Evolutionary conservation across 805 yeast species (phyloP).

Genomic region (Suhomyces sp.): DNA sequence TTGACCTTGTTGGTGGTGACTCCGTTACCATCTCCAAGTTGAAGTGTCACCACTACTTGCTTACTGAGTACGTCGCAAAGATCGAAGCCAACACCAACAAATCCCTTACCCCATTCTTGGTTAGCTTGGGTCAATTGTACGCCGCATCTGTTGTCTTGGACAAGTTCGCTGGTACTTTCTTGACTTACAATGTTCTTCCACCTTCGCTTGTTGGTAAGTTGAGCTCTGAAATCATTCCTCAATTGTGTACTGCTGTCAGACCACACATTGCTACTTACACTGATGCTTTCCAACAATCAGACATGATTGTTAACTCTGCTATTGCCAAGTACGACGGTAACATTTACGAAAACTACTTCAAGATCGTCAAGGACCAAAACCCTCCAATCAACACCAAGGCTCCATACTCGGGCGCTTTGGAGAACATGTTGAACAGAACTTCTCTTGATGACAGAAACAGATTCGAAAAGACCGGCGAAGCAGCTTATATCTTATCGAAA

Average conservation of each 20-base stretch:
- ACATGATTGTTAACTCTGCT: conserved; percentile 41
- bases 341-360: conserved; percentile 42
- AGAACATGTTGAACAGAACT: conserved; percentile 40
- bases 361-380: conserved; percentile 32
- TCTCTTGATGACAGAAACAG: conserved; percentile 37
- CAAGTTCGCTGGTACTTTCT: conserved; percentile 65
- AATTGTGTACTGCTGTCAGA: conserved; percentile 36
- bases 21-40: conserved; percentile 48
- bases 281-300: conserved; percentile 44
- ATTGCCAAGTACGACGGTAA: conserved; percentile 44
- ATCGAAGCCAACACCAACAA: conserved; percentile 33
- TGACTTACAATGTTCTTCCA: conserved; percentile 57
- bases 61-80: conserved; percentile 38
- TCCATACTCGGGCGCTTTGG: conserved; percentile 37
- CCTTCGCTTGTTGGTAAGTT: conserved; percentile 46
- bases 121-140: conserved; percentile 57
- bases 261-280: conserved; percentile 67
- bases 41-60: conserved; percentile 48
- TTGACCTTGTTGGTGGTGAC: conserved; percentile 47
- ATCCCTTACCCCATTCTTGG: conserved; percentile 47
- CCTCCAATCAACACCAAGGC: conserved; percentile 36
- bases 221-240: conserved; percentile 43
- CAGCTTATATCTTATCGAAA: conserved; percentile 29
- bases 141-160: conserved; percentile 60
- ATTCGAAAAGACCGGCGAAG: conserved; percentile 33